Conservation (phyloP, 2,329 filamentous ascomycete genomes). For the Curvularia lunata region DNA sequence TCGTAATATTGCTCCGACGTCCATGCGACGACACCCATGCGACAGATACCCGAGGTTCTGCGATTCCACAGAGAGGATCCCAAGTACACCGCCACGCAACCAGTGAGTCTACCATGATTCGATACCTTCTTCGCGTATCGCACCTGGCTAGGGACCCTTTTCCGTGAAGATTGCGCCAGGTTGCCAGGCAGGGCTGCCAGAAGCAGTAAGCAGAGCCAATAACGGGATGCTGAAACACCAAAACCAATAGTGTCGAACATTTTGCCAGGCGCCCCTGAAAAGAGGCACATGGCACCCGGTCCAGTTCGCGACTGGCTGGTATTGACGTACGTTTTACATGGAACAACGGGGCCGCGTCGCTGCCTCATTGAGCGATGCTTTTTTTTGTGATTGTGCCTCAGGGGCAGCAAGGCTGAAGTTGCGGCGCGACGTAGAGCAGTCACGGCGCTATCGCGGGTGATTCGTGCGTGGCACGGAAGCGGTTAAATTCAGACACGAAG, state of each 20-base stretch:
- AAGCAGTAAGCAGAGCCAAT: conserved; percentile 1
- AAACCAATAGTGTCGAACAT: conserved; percentile 5
- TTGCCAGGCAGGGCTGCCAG: conserved; percentile 7
- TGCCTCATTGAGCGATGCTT: neutral
- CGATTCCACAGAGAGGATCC: too few species aligned
- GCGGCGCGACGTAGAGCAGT: neutral
- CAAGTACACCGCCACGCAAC: too few species aligned
- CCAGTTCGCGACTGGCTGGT: conserved; percentile 4
- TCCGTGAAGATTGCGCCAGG: conserved; percentile 7
- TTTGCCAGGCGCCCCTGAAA: conserved; percentile 6
- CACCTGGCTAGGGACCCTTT: conserved; percentile 11
- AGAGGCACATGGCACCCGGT: neutral
- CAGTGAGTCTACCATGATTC: neutral
- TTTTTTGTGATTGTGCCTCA: neutral
- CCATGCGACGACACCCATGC: neutral
- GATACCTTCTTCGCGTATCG: conserved; percentile 8
- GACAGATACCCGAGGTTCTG: neutral
- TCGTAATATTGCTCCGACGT: neutral
- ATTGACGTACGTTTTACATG: neutral
- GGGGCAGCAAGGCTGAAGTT: conserved; percentile 6
- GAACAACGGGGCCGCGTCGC: neutral
- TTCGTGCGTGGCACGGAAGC: conserved; percentile 5
- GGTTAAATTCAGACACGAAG: conserved; percentile 9
- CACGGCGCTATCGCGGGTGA: conserved; percentile 8
- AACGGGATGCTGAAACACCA: conserved; percentile 16